Base-by-base conservation (phyloP, 257 asterid species). In the Fraxinus anomala region DNA sequence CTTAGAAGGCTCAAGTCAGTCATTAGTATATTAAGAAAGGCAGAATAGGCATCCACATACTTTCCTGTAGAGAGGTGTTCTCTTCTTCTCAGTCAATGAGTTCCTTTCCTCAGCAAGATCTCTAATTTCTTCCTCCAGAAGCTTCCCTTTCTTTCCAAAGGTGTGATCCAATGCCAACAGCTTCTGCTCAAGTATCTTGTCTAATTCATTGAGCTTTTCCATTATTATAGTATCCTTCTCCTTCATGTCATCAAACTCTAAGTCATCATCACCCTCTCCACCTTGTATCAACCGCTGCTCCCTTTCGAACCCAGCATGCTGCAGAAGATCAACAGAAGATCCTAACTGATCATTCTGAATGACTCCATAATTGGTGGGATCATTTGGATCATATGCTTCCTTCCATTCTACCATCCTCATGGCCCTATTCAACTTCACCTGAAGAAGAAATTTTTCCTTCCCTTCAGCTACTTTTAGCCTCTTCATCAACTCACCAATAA, bases 41-140 rank as follows among this genome's bases (percentile, higher is more conserved):
- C 24, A 24, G 56, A 70, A 65, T 40, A 73, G 67, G 72, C n/a
- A 24, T 31, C 44, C 19, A 84, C 93, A 80, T 85, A 92, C 98
- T 85, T 90, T 96, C 76, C 99, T 81, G 77, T 90, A 92, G 39
- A 90, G 92, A 77, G 98, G 99, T 79, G 79, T 88, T 81, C 98
- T 88, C 85, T 92, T 93, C 92, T 88, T 87, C 87, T 93, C 97
- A 13, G 96, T 93, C 84, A 93, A 82, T 24, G 91, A 74, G 88
- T 96, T 96, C 84, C 99, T 90, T 86, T 95, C 99, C 82, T 95
- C 98, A 24, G 97, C 99, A 77, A 95, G 98, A 85, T 91, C 93
- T 87, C 90, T 87, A 76, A 95, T 95, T 82, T 95, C 98, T 88
- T 95, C 98, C 88, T 93, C 98, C 23, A 93, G 75, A 47, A 84